Evolutionary conservation across 1,284 basidiomycete species (phyloP), one percentile per base, ranked within the genome.

Genomic region (Cryptococcus amylolentus): DNA sequence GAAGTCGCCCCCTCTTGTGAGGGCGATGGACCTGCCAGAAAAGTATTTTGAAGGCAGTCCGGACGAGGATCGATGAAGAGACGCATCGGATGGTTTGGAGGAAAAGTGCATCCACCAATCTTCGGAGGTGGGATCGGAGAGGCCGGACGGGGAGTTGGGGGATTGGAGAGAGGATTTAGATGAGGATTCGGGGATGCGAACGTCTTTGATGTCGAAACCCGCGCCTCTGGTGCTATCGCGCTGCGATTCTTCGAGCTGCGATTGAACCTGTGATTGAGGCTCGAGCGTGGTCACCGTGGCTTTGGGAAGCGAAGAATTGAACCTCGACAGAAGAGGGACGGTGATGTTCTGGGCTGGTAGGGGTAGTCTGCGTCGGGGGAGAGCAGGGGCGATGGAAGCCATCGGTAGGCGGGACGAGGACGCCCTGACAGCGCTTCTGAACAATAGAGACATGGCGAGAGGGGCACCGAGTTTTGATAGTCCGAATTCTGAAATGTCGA

Each of bases 1-100:
- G 49, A 71, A 63, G 20, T 68, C 65, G n/a, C 52, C 55, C 14
- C 53, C 53, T 26, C 49, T 37, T 0, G 39, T 23, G 14, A 58
- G 47, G 8, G 42, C 16, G 16, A 60, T 46, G 7, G 55, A 59
- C 39, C 61, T 35, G 3, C 61, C 61, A 8, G 55, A 55, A 10
- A 37, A 57, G 14, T 28, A 35, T 12, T n/a, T 52, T 3, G 50
- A 52, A 9, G 55, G 55, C 31, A 41, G 51, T 37, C 55, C 55
- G 13, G 16, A 23, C 27, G 13, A 23, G 27, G 14, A 38, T 52
- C 57, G 52, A 49, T 49, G 55, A 12, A 13, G 16, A 31, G 55
- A 52, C 5, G 39, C 20, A 26, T 42, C 46, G 6, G 20, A 16
- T 20, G 49, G 41, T 18, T 55, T 45, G 5, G 50, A 38, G 20